A percentile compares a stretch with the other conserved stretches of the same genome.
Evolutionary conservation across 176 grass and related monocot genomes (phyloP).

Genomic region (Puccinellia tenuiflora): DNA sequence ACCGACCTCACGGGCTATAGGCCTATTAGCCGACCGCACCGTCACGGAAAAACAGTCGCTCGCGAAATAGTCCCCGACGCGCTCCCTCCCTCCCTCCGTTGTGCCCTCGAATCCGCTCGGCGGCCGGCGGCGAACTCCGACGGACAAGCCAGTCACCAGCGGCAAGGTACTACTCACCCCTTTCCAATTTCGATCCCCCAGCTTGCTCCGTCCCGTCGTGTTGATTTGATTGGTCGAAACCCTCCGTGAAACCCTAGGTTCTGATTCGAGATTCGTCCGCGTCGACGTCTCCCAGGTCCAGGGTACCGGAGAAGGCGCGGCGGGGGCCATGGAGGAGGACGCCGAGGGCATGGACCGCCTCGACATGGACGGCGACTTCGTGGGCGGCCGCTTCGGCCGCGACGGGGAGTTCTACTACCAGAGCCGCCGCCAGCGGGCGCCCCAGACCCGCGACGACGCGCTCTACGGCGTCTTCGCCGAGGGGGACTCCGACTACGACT

Average conservation of each 20-base stretch:
- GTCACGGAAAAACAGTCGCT: neutral
- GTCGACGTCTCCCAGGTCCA: neutral
- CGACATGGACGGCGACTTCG: constrained; percentile 66
- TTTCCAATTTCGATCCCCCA: too few relatives aligned
- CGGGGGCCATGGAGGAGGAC: constrained; percentile 53
- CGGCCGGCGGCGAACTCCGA: neutral
- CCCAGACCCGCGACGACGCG: constrained; percentile 59
- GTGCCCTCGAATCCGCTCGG: too few relatives aligned
- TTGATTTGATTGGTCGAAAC: neutral
- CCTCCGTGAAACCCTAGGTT: constrained; percentile 5
- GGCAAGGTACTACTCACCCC: neutral
- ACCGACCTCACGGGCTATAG: neutral
- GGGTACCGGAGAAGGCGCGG: too few relatives aligned
- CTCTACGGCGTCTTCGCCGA: constrained; percentile 73
- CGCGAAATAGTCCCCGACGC: neutral
- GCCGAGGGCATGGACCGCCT: constrained; percentile 65
- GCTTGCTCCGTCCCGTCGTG: neutral
- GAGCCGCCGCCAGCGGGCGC: constrained; percentile 42
- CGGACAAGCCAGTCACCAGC: neutral
- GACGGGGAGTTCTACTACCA: constrained; percentile 80
- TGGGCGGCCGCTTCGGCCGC: constrained; percentile 59
- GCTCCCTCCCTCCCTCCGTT: neutral
- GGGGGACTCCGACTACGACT: constrained; percentile 50
- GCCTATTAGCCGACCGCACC: neutral
- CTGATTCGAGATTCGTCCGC: neutral